A percentile compares a stretch with the other conserved stretches of the same genome.
Conservation (phyloP, 306 rosid species). For the Aeschynomene evenia region DNA sequence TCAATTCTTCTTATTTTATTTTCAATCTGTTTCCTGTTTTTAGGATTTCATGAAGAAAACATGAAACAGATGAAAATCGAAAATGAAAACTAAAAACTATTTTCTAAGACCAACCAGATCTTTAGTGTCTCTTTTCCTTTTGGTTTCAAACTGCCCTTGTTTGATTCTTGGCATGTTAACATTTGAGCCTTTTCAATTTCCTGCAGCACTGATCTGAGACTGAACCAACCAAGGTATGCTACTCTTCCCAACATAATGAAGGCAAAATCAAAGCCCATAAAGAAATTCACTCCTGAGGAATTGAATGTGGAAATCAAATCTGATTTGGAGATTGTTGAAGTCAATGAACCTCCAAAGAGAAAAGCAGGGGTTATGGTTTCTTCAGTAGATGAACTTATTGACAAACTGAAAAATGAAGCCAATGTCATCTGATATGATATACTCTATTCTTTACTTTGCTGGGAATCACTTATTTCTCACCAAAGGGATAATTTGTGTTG, state of each 20-base stretch:
- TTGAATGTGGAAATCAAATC: slow-evolving; percentile 72
- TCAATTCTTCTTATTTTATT: too few relatives aligned
- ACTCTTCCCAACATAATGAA: slow-evolving; percentile 98
- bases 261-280: slow-evolving; percentile 80
- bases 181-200: not conserved
- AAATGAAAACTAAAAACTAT: too few relatives aligned
- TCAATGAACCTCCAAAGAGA: slow-evolving; percentile 92
- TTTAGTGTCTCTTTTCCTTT: not conserved
- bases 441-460: not conserved
- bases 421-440: slow-evolving; percentile 72
- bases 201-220: slow-evolving; percentile 87
- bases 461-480: slow-evolving; percentile 2
- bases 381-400: slow-evolving; percentile 85
- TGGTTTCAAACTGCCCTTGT: not conserved
- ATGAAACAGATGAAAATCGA: too few relatives aligned
- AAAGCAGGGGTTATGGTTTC: slow-evolving; percentile 79
- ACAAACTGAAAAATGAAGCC: slow-evolving; percentile 84
- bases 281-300: slow-evolving; percentile 68
- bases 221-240: slow-evolving; percentile 92
- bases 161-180: not conserved
- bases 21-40: too few relatives aligned
- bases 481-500: slow-evolving; percentile 7
- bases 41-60: too few relatives aligned
- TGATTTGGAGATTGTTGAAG: slow-evolving; percentile 73
- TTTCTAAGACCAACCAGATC: too few relatives aligned